Evolutionary conservation across 345 rosid genomes (phyloP), one percentile per base, ranked within the genome.

Genomic region (Boechera divaricarpa): DNA sequence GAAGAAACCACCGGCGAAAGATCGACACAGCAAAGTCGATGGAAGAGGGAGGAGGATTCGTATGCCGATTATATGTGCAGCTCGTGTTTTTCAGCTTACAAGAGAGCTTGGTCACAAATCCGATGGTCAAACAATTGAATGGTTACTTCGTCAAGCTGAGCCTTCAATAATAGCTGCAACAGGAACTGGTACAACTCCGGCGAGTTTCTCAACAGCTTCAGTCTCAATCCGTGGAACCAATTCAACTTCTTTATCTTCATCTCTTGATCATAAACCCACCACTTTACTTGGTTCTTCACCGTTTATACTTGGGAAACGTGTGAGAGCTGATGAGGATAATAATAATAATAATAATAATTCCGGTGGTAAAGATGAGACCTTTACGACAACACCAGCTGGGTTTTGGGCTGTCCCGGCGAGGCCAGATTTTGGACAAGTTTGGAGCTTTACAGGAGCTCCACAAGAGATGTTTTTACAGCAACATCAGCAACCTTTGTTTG

Each of bases 111-210:
- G 99, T 11, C 99, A 93, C 66, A 96, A 96, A 81, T 96, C 99
- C 2, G 98, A 96, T 44, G 99, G 99, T 16, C 98, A 96, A 82
- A 96, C 99, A 11, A 93, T 96, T 31, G 98, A 96, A 75, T 96
- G 99, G 99, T 89, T 96, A 1, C 96, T 96, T n/a, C 97, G 98
- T 73, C 98, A 96, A 77, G 99, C 98, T 5, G 99, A 96, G 85
- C 98, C 98, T 18, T 92, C 99, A 6, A 95, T 95, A 66, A 91
- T 95, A 67, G 99, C 99, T 11, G 99, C 99, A 11, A 95, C 99
- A 3, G 98, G 99, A 0, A 88, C 98, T 0, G 98, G 99, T 0
- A 95, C 99, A 8, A 95, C 98, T 16, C 99, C 99, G 0, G 98
- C 99, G 1, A 89, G 90, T 79, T 89, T 89, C 82, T 95, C 99